A percentile compares a stretch with the other conserved stretches of the same genome.
These are phyloP conservation scores for Cokeromyces recurvatus DNA, from an alignment of 371 early-diverging fungal genomes.

Conservation along the genomic window DNA sequence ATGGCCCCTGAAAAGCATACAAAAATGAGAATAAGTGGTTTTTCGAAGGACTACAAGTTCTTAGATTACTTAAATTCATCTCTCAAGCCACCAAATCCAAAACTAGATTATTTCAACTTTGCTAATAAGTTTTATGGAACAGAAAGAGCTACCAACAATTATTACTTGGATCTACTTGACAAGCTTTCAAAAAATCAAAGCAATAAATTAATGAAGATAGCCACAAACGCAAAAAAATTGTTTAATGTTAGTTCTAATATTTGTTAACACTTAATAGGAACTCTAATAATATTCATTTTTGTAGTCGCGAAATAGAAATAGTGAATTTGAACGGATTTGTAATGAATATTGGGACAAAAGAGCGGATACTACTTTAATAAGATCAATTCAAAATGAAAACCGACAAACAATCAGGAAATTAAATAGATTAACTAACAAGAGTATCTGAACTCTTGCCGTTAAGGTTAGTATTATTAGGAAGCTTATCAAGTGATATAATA, in stretches of 20 bases:
- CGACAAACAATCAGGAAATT: neutral
- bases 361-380: neutral
- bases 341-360: slow-evolving; percentile 3
- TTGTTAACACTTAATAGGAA: neutral
- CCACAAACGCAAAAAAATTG: neutral
- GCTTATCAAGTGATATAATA: slow-evolving; percentile 3
- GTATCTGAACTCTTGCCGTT: neutral
- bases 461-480: slow-evolving; percentile 1
- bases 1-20: neutral
- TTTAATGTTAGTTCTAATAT: slow-evolving; percentile 6
- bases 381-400: neutral
- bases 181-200: slow-evolving; percentile 1
- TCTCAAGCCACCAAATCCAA: neutral
- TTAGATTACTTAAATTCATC: neutral
- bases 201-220: slow-evolving; percentile 5
- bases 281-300: slow-evolving; percentile 1
- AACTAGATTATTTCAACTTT: slow-evolving; percentile 1
- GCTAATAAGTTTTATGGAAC: neutral
- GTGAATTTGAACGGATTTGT: neutral
- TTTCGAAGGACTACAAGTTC: slow-evolving; percentile 1
- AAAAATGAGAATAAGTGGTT: neutral
- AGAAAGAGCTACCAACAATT: neutral
- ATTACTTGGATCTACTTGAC: neutral
- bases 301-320: slow-evolving; percentile 1
- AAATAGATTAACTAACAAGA: slow-evolving; percentile 1